Evolutionary conservation across 208 protist genomes (phyloP), one percentile per base, ranked within the genome.

Genomic region (Acanthamoeba culbertsoni): DNA sequence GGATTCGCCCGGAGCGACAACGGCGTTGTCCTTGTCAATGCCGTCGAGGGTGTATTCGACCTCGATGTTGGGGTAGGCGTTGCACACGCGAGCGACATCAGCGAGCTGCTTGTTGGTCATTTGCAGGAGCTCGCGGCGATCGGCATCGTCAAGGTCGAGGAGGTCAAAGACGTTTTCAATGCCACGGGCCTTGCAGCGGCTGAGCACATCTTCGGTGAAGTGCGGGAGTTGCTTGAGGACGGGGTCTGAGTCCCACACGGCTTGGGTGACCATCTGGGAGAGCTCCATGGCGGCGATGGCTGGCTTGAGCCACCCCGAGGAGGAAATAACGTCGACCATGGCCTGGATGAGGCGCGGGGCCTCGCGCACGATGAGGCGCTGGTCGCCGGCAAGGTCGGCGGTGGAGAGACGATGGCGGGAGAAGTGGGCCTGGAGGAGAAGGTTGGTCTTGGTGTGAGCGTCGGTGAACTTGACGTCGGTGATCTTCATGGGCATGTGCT

Each of bases 371-470:
- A 99, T 98, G 5, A 98, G 98, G 93, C 98, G 98, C 53, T 97
- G 97, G 95, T 99, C 99, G 5, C 99, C 99, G 62, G 97, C 90
- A 96, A 99, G 99, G 96, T 99, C 99, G 6, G 97, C 95, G 90
- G 99, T 99, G 28, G 99, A 99, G 63, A 99, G 95, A 33, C 63
- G 28, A 5, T 53, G 40, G 40, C 86, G 43, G 51, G 93, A 94
- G 91, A 99, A 99, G 94, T 99, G 99, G 35, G 99, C 98, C 96
- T 99, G 99, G 26, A 99, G 97, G 8, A 99, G 96, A 10, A 99
- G 95, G 95, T 98, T 97, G 12, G 99, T 96, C 96, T 99, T 99
- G 43, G 97, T 97, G 94, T 99, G 98, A n/a, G 98, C 96, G 71
- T 95, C 97, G 86, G 99, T 98, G 18, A 97, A 92, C 16, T 94